Evolutionary conservation across 1,284 basidiomycete genomes (phyloP), one percentile per base, ranked within the genome.

Genomic region (Sphaerobolus stellatus): DNA sequence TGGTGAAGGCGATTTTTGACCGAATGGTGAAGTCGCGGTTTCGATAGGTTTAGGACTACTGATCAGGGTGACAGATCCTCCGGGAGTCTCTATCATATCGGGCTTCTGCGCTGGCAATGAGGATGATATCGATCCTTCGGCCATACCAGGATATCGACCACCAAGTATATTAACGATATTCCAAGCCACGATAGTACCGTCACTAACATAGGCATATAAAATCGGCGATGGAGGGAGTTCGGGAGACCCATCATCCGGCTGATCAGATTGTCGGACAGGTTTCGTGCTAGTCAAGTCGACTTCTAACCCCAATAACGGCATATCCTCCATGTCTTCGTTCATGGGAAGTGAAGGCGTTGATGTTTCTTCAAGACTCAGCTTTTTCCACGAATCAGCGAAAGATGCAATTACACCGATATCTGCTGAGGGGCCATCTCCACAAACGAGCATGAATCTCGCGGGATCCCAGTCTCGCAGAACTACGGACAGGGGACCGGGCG

Each of bases 151-250:
- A 64, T 88, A 91, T 5, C 75, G 68, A 6, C 58, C 64, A 1
- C 73, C 73, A 20, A 70, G 70, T 2, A 77, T 73, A 64, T 89
- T 83, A 46, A 90, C 80, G 31, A 90, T 66, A 63, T 84, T 76
- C 86, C 92, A 94, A 2, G 78, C 90, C 34, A 86, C 78, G 31
- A 94, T 56, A 1, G 90, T 88, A 18, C 91, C 91, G 63, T 94
- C 91, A 56, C 83, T 90, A 4, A 89, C 80, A 66, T 91, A 93
- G 4, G 84, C 81, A 64, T 84, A 88, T 65, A 92, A 72, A 50
- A 92, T 76, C 0, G 91, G 91, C 8, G 79, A 77, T n/a, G 80
- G 73, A 5, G 83, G 80, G 4, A 80, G 61, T 18, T 75, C 70
- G 2, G 60, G 62, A 30, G 64, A 68, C 57, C 66, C 74, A 56